These are phyloP conservation scores for Mycosarcoma maydis DNA, from an alignment of 1,284 basidiomycete species.

Conservation along the genomic window DNA sequence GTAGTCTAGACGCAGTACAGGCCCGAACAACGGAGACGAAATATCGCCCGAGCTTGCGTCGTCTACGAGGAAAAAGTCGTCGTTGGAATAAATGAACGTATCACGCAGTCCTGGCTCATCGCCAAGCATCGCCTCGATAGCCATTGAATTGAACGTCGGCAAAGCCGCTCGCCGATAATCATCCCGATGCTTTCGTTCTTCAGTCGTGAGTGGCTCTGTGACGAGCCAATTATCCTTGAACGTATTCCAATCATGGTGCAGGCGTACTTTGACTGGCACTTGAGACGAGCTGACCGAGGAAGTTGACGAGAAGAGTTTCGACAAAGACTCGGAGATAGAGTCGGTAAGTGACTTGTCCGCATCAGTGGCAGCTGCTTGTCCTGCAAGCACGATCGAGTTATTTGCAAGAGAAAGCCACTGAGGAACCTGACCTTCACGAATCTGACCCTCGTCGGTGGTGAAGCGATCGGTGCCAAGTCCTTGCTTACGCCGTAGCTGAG, in stretches of 20 bases:
- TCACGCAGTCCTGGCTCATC: constrained; percentile 38
- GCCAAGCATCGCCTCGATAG: constrained; percentile 50
- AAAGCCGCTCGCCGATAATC: constrained; percentile 38
- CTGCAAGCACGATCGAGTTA: constrained; percentile 13
- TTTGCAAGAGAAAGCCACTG: constrained; percentile 37
- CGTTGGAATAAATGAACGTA: constrained; percentile 48
- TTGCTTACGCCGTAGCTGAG: constrained; percentile 34
- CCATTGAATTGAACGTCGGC: constrained; percentile 59
- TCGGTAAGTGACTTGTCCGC: not conserved
- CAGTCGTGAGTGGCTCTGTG: constrained; percentile 3
- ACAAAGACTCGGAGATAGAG: constrained; percentile 4
- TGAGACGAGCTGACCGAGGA: not conserved
- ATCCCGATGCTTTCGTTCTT: constrained; percentile 8
- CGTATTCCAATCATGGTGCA: constrained; percentile 56
- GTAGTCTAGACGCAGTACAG: constrained; percentile 51
- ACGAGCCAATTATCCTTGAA: constrained; percentile 41
- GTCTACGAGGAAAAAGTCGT: constrained; percentile 55
- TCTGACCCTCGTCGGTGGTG: constrained; percentile 36
- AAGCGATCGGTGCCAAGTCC: constrained; percentile 38
- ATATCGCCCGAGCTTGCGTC: constrained; percentile 31
- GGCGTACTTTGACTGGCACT: constrained; percentile 11
- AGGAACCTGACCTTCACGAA: constrained; percentile 51
- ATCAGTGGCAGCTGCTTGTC: constrained; percentile 16
- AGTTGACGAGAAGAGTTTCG: not conserved
- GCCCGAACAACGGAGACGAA: constrained; percentile 46